Percentiles rank a stretch among this genome's conserved stretches.
phyloP scores from a whole-genome alignment of 139 green algal genomes.

The Asterochloris sp. region DNA sequence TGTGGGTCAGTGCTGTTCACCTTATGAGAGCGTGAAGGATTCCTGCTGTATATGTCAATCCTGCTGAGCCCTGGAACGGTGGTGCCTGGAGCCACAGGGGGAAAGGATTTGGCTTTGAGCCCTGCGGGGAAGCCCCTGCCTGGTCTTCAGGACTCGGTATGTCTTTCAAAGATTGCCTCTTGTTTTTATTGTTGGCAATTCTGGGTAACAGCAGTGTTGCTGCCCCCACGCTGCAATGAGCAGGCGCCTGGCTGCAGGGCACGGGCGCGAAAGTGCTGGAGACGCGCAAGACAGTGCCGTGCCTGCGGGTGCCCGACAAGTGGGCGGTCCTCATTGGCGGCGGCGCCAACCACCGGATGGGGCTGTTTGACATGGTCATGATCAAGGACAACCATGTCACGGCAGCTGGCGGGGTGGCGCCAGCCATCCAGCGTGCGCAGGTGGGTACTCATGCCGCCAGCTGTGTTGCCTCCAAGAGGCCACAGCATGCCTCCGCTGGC shows the following conservation, averaged over 20 bases:
- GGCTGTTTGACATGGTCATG: conserved; percentile 98
- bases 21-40: too few relatives aligned
- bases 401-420: conserved; percentile 83
- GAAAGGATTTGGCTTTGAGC: too few relatives aligned
- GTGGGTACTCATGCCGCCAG: not conserved
- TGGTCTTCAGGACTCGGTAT: too few relatives aligned
- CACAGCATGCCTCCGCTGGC: not conserved
- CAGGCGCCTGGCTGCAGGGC: conserved; percentile 14
- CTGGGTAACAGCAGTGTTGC: not conserved
- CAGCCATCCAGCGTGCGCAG: conserved; percentile 54
- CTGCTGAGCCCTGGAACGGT: too few relatives aligned
- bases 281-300: conserved; percentile 94
- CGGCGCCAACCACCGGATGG: conserved; percentile 76
- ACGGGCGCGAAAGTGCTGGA: conserved; percentile 70
- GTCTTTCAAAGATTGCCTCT: too few relatives aligned
- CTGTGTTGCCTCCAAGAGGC: not conserved
- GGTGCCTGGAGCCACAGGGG: too few relatives aligned
- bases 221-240: not conserved
- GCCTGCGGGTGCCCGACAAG: conserved; percentile 94
- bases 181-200: not conserved
- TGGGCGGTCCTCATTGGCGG: conserved; percentile 94
- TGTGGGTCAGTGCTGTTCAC: too few relatives aligned
- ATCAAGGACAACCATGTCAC: conserved; percentile 99
- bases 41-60: too few relatives aligned
- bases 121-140: too few relatives aligned